Evolutionary conservation across 1,284 basidiomycete genomes (phyloP), one percentile per base, ranked within the genome.

Genomic region (Trichosporon inkin): DNA sequence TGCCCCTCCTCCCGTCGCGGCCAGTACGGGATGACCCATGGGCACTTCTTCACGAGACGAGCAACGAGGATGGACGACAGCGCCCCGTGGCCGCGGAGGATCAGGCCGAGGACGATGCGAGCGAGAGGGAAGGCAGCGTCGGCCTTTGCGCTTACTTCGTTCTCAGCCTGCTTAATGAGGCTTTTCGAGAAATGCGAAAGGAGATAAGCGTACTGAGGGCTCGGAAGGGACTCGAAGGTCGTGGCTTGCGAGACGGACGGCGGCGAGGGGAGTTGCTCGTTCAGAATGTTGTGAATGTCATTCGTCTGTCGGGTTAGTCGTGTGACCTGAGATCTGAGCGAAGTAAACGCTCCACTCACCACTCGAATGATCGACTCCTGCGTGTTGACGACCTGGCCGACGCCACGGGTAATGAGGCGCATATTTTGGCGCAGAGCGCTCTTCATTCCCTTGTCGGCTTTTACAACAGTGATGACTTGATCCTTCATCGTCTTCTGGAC

Each of bases 381-480:
- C 49, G 93, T 88, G 68, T 92, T 90, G 11, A 92, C 93, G 36
- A 98, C 80, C 76, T 98, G 95, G 1, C 94, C 92, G 38, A 98
- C 84, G 72, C 91, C 92, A 32, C 91, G 88, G 2, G 87, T 92
- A 58, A 99, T 93, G 70, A 88, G 83, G 53, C 94, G 85, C 62
- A 95, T 89, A 36, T 85, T 82, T 52, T 73, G 71, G 62, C 79
- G 81, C 68, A 82, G 79, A n/a, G 72, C 73, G 64, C 79, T 80
- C 32, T 77, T 76, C 62, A 76, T 72, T 8, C 79, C 79, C 57
- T 83, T 80, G 72, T 88, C 81, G 3, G 74, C 80, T 72, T 95
- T 93, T 57, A 94, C 86, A 10, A 76, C 71, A 6, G 37, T 36
- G 76, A 96, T 86, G n/a, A 88, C 82, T 10, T 86, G 82, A 0